phyloP scores from a whole-genome alignment of 2,329 filamentous ascomycete species.

The Colletotrichum eleusines region DNA sequence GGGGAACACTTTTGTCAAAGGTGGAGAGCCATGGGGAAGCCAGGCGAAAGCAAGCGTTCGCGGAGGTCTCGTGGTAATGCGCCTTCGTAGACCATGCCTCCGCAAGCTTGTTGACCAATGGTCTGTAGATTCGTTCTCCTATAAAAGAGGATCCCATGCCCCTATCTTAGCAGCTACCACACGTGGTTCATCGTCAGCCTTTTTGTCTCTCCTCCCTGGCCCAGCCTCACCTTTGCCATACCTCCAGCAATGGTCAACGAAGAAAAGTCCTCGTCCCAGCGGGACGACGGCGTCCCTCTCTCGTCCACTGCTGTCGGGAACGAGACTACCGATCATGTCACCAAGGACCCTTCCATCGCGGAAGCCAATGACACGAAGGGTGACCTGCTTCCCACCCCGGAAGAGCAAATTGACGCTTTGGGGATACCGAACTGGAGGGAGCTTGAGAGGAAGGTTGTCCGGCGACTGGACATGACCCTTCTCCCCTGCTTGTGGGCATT shows the following conservation, averaged over 20 bases:
- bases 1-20: slow-evolving; percentile 22
- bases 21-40: slow-evolving; percentile 22
- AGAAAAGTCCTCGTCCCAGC: slow-evolving; percentile 24
- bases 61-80: background rate
- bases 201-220: background rate
- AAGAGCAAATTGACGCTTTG: slow-evolving; percentile 44
- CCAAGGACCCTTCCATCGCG: slow-evolving; percentile 15
- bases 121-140: background rate
- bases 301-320: background rate
- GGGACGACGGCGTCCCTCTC: background rate
- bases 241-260: slow-evolving; percentile 21
- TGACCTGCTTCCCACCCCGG: slow-evolving; percentile 31
- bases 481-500: slow-evolving; percentile 44
- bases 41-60: background rate
- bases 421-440: slow-evolving; percentile 43
- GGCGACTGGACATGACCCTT: slow-evolving; percentile 43
- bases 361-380: slow-evolving; percentile 24
- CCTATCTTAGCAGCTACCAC: background rate
- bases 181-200: background rate
- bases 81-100: background rate
- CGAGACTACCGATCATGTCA: slow-evolving; percentile 14
- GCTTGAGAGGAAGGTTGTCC: slow-evolving; percentile 43
- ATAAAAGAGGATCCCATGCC: background rate
- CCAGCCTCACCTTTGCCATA: background rate
- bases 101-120: background rate